Evolutionary conservation across 495 filamentous ascomycete species (phyloP), one percentile per base, ranked within the genome.

Genomic region (Xylaria acuta): DNA sequence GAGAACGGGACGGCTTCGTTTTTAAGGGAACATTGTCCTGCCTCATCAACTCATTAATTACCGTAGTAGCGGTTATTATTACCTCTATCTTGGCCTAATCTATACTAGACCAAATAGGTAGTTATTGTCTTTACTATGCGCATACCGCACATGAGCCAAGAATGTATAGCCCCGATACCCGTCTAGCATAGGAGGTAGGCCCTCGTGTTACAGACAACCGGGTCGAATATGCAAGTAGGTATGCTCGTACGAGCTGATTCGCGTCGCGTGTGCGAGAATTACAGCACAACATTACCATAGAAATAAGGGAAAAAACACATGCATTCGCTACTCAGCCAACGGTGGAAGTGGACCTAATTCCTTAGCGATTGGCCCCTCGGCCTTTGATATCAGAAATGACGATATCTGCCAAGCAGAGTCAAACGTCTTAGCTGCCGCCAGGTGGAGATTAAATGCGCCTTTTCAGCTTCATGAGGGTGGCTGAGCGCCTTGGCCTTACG

Each of bases 401-500:
- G 45, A 67, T 18, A 25, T 38, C 14, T 27, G 45, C 43, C 64
- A 67, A 67, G 64, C 40, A 43, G 41, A 18, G 11, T 54, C 65
- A 41, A 43, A 51, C 25, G 34, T 54, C 43, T 54, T 25, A 43
- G 22, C 49, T 51, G 1, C 6, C 11, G 34, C 22, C n/a, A 58
- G 36, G 47, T 68, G 65, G 65, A 68, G 65, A 68, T 43, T 6
- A 58, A 41, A 58, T 58, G 34, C 36, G 16, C 27, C 43, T 25
- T 58, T 68, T 58, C 65, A 58, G 65, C 65, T 68, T 58, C 11
- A 68, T 14, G 22, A 16, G 22, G n/a, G 65, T 58, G 65, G 65
- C 65, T 54, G 51, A 68, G 65, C 49, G n/a, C 12, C 49, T 68
- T 68, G 65, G 65, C 51, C 65, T 56, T 56, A 32, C 34, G 49